These are phyloP conservation scores for Arxiozyma slooffiae DNA, from an alignment of 1,139 yeast species.

Conservation along the genomic window DNA sequence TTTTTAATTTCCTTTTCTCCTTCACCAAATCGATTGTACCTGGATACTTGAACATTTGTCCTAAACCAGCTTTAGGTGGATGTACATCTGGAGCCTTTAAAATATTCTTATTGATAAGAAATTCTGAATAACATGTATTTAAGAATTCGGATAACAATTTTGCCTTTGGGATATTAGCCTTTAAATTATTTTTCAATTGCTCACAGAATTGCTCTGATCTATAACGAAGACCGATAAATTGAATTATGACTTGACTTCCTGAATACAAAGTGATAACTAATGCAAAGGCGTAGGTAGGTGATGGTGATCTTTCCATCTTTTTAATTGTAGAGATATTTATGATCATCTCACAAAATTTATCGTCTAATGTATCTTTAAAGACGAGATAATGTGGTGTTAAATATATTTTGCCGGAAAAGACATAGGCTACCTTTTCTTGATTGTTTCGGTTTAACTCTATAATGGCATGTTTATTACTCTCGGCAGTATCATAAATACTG, in stretches of 20 bases:
- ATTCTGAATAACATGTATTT: conserved; percentile 75
- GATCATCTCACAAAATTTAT: conserved; percentile 55
- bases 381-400: conserved; percentile 68
- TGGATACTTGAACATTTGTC: conserved; percentile 73
- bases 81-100: conserved; percentile 34
- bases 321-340: conserved; percentile 71
- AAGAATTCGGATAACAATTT: conserved; percentile 55
- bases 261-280: conserved; percentile 62
- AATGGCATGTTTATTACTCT: conserved; percentile 7
- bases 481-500: conserved; percentile 31
- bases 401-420: conserved; percentile 51
- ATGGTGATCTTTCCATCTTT: conserved; percentile 77
- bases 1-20: conserved; percentile 77
- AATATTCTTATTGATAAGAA: conserved; percentile 54
- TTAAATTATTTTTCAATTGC: conserved; percentile 50
- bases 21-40: conserved; percentile 72
- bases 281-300: conserved; percentile 70
- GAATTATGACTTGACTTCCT: conserved; percentile 52
- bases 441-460: conserved; percentile 3
- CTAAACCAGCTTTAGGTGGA: conserved; percentile 81
- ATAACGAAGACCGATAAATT: conserved; percentile 69
- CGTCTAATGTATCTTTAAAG: conserved; percentile 62
- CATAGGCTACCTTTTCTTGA: conserved; percentile 22
- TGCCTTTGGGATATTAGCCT: conserved; percentile 56
- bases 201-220: conserved; percentile 76